phyloP scores from a whole-genome alignment of 352 stramenopile genomes.

The Phytopythium cucurbitacearum region DNA sequence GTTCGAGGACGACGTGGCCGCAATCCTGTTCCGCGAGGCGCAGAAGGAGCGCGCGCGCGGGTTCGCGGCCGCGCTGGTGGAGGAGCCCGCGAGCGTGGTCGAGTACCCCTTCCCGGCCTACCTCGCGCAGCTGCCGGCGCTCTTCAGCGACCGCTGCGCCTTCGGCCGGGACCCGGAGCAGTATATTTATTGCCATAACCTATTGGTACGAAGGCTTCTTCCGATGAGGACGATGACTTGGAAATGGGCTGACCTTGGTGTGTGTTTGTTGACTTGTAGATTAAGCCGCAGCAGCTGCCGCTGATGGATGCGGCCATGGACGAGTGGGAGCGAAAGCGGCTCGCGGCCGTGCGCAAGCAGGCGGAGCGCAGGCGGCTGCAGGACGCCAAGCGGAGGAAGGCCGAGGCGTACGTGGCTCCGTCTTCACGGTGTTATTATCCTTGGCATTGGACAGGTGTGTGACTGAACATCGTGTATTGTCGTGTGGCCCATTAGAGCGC shows the following conservation, averaged over 20 bases:
- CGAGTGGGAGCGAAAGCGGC: slow-evolving; percentile 31
- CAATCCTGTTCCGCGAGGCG: slow-evolving; percentile 52
- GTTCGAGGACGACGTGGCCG: slow-evolving; percentile 73
- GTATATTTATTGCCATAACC: slow-evolving; percentile 80
- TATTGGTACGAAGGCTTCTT: slow-evolving; percentile 31
- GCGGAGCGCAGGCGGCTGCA: slow-evolving; percentile 24
- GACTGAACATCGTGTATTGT: neutral
- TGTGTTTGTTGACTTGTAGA: slow-evolving; percentile 14
- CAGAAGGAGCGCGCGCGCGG: slow-evolving; percentile 36
- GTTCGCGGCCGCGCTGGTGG: slow-evolving; percentile 41
- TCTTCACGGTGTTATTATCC: neutral
- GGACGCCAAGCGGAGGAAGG: slow-evolving; percentile 28
- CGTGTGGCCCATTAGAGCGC: slow-evolving; percentile 7
- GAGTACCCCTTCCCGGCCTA: slow-evolving; percentile 60
- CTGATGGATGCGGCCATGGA: slow-evolving; percentile 36
- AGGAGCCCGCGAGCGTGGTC: slow-evolving; percentile 38
- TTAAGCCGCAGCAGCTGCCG: slow-evolving; percentile 34
- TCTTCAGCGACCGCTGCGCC: slow-evolving; percentile 53
- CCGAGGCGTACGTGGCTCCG: slow-evolving; percentile 12
- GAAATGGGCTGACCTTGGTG: slow-evolving; percentile 3
- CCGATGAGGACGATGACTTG: neutral
- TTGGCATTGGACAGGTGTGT: neutral
- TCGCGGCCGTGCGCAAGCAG: slow-evolving; percentile 28
- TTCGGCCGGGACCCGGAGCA: slow-evolving; percentile 58
- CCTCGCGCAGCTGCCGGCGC: slow-evolving; percentile 43